phyloP scores from a whole-genome alignment of 306 rosid species.

The Vicia villosa region DNA sequence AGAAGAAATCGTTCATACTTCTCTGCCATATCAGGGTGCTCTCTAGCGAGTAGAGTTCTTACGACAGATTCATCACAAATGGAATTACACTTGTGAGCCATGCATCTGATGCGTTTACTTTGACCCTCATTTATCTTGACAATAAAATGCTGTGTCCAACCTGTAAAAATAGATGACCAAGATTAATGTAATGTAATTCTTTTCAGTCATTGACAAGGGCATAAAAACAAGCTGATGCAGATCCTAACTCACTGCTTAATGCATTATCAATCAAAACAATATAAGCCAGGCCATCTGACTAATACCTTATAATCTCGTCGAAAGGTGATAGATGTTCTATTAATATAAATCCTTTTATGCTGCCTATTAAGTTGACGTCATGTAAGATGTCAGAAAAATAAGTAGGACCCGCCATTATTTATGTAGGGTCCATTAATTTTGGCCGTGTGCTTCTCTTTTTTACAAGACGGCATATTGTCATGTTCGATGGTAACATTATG shows the following conservation, averaged over 20 bases:
- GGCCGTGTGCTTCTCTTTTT: background rate
- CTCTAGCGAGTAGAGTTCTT: conserved; percentile 61
- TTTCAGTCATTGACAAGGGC: conserved; percentile 8
- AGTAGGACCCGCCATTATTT: background rate
- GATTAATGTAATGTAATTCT: background rate
- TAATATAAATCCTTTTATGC: background rate
- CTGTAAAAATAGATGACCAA: conserved; percentile 40
- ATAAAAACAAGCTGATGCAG: conserved; percentile 14
- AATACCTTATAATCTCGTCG: conserved; percentile 3
- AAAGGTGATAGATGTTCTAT: background rate
- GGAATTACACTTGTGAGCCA: conserved; percentile 88
- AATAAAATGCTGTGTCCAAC: conserved; percentile 89
- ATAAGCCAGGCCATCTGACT: conserved; percentile 6
- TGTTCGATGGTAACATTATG: background rate
- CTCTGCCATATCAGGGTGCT: conserved; percentile 72
- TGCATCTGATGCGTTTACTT: conserved; percentile 89
- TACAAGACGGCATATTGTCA: conserved; percentile 2
- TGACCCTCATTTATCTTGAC: conserved; percentile 96
- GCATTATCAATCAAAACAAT: conserved; percentile 10
- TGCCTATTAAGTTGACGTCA: background rate
- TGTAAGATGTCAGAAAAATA: background rate
- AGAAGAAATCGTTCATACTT: conserved; percentile 93
- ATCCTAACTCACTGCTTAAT: conserved; percentile 4
- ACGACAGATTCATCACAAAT: conserved; percentile 84
- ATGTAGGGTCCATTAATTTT: background rate